Percentiles rank a stretch among this genome's conserved stretches.
Conservation (phyloP, 2,329 filamentous ascomycete species). For the Diplodia scrobiculata region DNA sequence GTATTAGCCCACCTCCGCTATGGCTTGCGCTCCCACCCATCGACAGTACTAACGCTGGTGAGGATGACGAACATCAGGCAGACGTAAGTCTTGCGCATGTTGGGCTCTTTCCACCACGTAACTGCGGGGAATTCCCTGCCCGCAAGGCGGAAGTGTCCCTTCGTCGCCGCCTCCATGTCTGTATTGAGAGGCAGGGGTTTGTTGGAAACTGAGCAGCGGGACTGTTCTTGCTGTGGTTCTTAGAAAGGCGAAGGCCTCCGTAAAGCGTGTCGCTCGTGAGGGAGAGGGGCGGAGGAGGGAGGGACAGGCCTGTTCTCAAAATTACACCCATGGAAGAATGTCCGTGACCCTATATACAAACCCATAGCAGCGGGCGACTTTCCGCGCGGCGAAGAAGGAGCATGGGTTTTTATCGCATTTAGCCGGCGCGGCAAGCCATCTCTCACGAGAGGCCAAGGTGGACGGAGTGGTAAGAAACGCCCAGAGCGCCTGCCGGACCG, state of each 20-base stretch:
- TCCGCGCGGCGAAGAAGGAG: background rate
- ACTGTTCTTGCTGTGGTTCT: background rate
- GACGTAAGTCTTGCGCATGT: conserved; percentile 39
- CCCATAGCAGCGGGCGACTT: background rate
- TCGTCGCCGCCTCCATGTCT: conserved; percentile 39
- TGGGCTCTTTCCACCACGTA: conserved; percentile 39
- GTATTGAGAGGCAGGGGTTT: background rate
- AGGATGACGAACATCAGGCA: conserved; percentile 40
- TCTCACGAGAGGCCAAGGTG: conserved; percentile 5
- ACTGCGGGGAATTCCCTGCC: conserved; percentile 39
- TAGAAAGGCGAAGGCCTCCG: background rate
- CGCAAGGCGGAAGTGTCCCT: conserved; percentile 39
- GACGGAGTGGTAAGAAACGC: conserved; percentile 23
- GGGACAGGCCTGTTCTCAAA: background rate
- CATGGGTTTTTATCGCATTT: conserved; percentile 12
- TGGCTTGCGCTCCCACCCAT: too few relatives aligned
- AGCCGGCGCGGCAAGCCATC: conserved; percentile 19
- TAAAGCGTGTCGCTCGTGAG: background rate
- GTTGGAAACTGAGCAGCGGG: background rate
- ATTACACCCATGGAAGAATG: background rate
- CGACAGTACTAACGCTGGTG: conserved; percentile 29
- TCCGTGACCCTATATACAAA: conserved; percentile 14
- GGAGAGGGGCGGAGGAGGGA: background rate
- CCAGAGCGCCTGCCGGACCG: conserved; percentile 23
- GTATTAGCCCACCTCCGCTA: background rate